Evolutionary conservation across 176 grass and related monocot genomes (phyloP).

Genomic region (Hyparrhenia diplandra): DNA sequence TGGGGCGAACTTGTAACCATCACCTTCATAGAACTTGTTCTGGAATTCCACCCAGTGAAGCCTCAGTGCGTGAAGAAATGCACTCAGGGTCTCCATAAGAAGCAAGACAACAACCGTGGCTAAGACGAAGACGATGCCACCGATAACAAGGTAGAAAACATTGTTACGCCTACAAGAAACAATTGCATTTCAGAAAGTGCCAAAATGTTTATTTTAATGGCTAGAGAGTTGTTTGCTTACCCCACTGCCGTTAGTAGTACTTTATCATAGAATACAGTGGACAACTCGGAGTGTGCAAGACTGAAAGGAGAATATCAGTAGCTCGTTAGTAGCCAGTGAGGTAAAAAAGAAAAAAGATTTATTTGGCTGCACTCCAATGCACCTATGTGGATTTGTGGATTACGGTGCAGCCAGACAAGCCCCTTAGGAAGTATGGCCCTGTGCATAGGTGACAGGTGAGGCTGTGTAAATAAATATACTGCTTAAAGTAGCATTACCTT

Average conservation of each 20-base stretch:
- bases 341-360: background rate
- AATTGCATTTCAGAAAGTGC: background rate
- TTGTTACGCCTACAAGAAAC: slow-evolving; percentile 64
- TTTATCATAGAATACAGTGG: slow-evolving; percentile 90
- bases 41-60: slow-evolving; percentile 99
- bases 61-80: slow-evolving; percentile 93
- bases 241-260: slow-evolving; percentile 68
- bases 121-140: slow-evolving; percentile 54
- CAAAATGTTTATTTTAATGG: background rate
- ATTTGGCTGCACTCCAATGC: background rate
- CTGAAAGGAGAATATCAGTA: slow-evolving; percentile 39
- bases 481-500: slow-evolving; percentile 43
- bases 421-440: background rate
- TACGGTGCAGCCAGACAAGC: background rate
- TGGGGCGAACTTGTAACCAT: slow-evolving; percentile 93
- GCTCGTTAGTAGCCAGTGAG: background rate
- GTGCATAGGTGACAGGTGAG: background rate
- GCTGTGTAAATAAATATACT: background rate
- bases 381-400: background rate
- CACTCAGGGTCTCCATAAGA: slow-evolving; percentile 96
- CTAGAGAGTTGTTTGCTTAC: slow-evolving; percentile 39
- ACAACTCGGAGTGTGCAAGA: slow-evolving; percentile 93
- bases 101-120: slow-evolving; percentile 86
- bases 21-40: slow-evolving; percentile 97
- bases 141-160: slow-evolving; percentile 37